These are phyloP conservation scores for Stenogyne calaminthoides DNA, from an alignment of 305 asterid genomes.

Conservation along the genomic window DNA sequence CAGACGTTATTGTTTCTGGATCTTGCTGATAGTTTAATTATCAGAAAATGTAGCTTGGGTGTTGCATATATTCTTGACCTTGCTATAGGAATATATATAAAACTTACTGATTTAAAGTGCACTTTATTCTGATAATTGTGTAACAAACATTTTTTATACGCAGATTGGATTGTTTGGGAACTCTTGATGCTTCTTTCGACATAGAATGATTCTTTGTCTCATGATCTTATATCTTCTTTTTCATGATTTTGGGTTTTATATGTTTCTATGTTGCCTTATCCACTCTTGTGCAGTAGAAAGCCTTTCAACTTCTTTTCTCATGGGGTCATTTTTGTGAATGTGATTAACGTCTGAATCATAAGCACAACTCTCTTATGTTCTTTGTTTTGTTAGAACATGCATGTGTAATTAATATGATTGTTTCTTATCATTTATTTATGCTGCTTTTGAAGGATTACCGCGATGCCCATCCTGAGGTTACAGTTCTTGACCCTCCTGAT, in stretches of 20 bases:
- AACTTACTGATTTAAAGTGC: background rate
- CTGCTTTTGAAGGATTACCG: constrained; percentile 71
- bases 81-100: background rate
- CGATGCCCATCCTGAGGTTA: constrained; percentile 86
- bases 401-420: background rate
- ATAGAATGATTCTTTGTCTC: background rate
- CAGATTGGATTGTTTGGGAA: background rate
- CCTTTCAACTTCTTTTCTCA: background rate
- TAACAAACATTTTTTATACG: background rate
- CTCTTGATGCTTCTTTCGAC: background rate
- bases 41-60: background rate
- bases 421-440: constrained; percentile 18
- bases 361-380: background rate
- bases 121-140: background rate
- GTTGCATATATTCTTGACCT: constrained; percentile 3
- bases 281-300: constrained; percentile 7
- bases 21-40: background rate
- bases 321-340: constrained; percentile 10
- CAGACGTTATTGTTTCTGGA: background rate
- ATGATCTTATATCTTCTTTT: background rate
- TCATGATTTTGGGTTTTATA: background rate
- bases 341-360: background rate
- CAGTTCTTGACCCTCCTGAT: constrained; percentile 97
- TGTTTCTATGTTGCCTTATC: background rate
- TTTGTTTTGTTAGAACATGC: background rate